phyloP scores from a whole-genome alignment of 2,329 filamentous ascomycete genomes.

The Botrytis tulipae region DNA sequence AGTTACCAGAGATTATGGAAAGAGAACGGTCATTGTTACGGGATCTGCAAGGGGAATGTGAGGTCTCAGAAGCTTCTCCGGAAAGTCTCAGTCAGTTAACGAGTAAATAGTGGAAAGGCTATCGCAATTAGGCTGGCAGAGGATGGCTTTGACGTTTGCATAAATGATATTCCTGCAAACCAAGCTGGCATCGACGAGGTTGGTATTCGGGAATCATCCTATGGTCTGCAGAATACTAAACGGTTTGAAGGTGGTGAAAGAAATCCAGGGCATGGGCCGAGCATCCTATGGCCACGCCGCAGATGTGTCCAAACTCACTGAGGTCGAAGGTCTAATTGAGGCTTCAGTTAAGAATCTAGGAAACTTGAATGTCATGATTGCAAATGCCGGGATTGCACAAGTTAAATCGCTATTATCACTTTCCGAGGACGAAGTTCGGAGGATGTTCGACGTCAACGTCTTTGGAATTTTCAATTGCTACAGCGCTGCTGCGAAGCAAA shows the following conservation, averaged over 20 bases:
- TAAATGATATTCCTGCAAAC: slow-evolving; percentile 61
- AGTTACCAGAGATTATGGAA: slow-evolving; percentile 35
- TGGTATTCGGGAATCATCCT: slow-evolving; percentile 3
- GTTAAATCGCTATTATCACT: slow-evolving; percentile 34
- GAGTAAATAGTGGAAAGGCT: slow-evolving; percentile 51
- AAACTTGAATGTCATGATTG: slow-evolving; percentile 36
- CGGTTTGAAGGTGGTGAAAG: slow-evolving; percentile 42
- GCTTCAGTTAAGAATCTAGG: slow-evolving; percentile 34
- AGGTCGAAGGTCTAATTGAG: slow-evolving; percentile 35
- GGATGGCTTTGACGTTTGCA: slow-evolving; percentile 64
- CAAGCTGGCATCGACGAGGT: slow-evolving; percentile 51
- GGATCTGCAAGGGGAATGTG: slow-evolving; percentile 44
- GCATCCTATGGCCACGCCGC: slow-evolving; percentile 55
- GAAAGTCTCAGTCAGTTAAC: slow-evolving; percentile 13
- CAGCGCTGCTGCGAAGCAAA: slow-evolving; percentile 59
- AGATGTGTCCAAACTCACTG: slow-evolving; percentile 50
- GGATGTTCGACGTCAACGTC: slow-evolving; percentile 64
- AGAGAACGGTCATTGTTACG: slow-evolving; percentile 42
- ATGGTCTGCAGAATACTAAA: background rate
- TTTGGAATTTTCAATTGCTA: slow-evolving; percentile 66
- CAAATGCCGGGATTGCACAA: slow-evolving; percentile 37
- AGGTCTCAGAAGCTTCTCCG: slow-evolving; percentile 20
- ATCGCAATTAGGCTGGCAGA: slow-evolving; percentile 62
- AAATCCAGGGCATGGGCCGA: slow-evolving; percentile 52
- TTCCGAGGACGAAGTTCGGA: slow-evolving; percentile 37